phyloP scores from a whole-genome alignment of 1,284 basidiomycete genomes.

The Psilocybe mexicana region DNA sequence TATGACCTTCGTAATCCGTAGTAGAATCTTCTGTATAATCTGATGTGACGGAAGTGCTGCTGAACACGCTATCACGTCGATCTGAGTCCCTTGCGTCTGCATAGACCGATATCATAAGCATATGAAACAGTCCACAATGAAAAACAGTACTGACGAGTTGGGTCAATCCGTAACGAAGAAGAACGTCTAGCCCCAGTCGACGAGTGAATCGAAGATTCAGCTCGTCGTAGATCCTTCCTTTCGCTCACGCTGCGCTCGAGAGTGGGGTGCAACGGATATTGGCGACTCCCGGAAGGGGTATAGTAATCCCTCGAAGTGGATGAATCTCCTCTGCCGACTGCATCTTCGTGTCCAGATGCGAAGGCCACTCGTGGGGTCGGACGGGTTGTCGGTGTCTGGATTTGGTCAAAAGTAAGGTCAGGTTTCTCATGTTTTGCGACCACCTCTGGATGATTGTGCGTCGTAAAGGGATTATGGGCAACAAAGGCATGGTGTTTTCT shows the following conservation, averaged over 20 bases:
- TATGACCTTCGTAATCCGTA: not conserved
- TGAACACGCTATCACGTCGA: not conserved
- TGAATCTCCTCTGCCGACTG: not conserved
- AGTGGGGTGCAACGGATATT: not conserved
- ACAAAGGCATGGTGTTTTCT: constrained; percentile 1
- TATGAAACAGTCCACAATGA: not conserved
- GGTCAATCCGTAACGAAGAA: not conserved
- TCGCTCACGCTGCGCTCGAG: not conserved
- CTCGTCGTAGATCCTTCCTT: not conserved
- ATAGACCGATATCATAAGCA: not conserved
- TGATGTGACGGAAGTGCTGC: not conserved
- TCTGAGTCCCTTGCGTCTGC: not conserved
- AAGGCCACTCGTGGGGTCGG: not conserved
- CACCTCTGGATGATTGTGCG: not conserved
- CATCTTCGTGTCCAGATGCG: not conserved
- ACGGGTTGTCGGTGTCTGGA: not conserved
- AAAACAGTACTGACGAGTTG: not conserved
- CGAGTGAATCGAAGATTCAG: not conserved
- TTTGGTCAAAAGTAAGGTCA: not conserved
- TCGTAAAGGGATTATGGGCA: not conserved
- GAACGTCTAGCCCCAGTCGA: not conserved
- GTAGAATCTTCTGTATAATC: not conserved
- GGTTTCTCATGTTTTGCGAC: not conserved
- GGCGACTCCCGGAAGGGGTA: not conserved
- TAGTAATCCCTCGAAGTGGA: not conserved